A percentile compares a stretch with the other conserved stretches of the same genome.
Conservation (phyloP, 257 asterid genomes). For the Vinca minor region DNA sequence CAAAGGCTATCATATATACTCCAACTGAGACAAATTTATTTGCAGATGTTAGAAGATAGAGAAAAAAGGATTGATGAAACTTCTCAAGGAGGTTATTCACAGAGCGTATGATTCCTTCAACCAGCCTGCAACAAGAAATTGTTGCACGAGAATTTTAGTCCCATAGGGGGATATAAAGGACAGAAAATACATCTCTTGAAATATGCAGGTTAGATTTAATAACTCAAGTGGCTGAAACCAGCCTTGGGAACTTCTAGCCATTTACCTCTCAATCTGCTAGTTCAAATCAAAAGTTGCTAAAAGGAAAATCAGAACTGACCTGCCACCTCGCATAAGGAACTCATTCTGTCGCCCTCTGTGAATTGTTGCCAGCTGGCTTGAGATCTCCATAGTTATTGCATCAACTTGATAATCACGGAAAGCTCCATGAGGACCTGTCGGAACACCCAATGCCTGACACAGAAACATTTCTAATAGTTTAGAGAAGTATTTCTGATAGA, state of each 20-base stretch:
- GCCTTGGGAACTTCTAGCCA: background rate
- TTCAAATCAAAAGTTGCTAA: background rate
- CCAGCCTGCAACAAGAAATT: slow-evolving; percentile 47
- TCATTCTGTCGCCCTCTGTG: slow-evolving; percentile 33
- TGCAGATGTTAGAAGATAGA: slow-evolving; percentile 76
- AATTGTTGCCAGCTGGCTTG: slow-evolving; percentile 44
- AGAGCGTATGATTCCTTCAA: slow-evolving; percentile 78
- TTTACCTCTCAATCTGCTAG: background rate
- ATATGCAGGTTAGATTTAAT: background rate
- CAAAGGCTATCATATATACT: slow-evolving; percentile 89
- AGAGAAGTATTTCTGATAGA: no score
- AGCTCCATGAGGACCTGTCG: slow-evolving; percentile 96
- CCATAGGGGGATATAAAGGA: background rate
- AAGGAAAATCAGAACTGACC: slow-evolving; percentile 34
- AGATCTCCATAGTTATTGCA: slow-evolving; percentile 81
- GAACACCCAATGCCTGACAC: slow-evolving; percentile 88
- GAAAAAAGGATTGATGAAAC: slow-evolving; percentile 92
- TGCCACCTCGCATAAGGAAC: slow-evolving; percentile 67
- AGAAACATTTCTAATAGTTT: slow-evolving; percentile 1
- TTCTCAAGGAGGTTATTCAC: slow-evolving; percentile 96
- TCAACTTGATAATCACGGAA: slow-evolving; percentile 98
- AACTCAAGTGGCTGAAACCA: background rate
- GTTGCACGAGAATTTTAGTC: slow-evolving; percentile 1
- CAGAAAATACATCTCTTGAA: background rate
- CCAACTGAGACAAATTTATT: slow-evolving; percentile 82